Evolutionary conservation across 371 early-diverging fungal species (phyloP).

Genomic region (Syncephalastrum racemosum): DNA sequence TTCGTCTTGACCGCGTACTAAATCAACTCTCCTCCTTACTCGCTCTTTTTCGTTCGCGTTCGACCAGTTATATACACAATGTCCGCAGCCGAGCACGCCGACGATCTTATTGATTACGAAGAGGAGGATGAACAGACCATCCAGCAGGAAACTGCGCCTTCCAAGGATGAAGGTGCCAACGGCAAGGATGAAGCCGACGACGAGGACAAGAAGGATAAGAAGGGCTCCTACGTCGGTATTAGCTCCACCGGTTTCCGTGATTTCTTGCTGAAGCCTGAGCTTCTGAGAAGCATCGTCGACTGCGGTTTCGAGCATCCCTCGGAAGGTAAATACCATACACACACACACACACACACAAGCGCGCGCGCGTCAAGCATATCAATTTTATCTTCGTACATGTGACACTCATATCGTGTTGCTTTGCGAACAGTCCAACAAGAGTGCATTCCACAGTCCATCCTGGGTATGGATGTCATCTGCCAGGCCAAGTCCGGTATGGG

Average conservation of each 20-base stretch:
- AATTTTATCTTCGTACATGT: background rate
- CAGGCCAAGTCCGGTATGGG: constrained; percentile 99
- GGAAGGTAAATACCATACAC: constrained; percentile 88
- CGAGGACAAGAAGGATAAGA: constrained; percentile 82
- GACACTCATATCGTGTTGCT: constrained; percentile 2
- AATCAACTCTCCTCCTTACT: constrained; percentile 4
- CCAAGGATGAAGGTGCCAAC: constrained; percentile 15
- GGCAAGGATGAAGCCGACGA: constrained; percentile 39
- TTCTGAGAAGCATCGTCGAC: constrained; percentile 93
- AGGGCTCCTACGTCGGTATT: constrained; percentile 96
- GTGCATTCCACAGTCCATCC: constrained; percentile 97
- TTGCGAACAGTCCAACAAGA: constrained; percentile 89
- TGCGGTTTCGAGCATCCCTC: constrained; percentile 99
- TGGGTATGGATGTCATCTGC: constrained; percentile 96
- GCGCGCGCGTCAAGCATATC: too few species aligned
- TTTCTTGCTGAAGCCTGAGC: constrained; percentile 95
- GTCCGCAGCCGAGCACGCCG: constrained; percentile 71
- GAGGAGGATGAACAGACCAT: constrained; percentile 77
- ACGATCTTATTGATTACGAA: constrained; percentile 96
- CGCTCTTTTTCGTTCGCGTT: background rate
- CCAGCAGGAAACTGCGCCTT: constrained; percentile 37
- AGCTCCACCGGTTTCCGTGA: constrained; percentile 99
- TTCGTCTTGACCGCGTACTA: constrained; percentile 6
- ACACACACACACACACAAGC: background rate
- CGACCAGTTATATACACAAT: constrained; percentile 18